Evolutionary conservation across 495 filamentous ascomycete genomes (phyloP), one percentile per base, ranked within the genome.

Genomic region (Aspergillus steynii): DNA sequence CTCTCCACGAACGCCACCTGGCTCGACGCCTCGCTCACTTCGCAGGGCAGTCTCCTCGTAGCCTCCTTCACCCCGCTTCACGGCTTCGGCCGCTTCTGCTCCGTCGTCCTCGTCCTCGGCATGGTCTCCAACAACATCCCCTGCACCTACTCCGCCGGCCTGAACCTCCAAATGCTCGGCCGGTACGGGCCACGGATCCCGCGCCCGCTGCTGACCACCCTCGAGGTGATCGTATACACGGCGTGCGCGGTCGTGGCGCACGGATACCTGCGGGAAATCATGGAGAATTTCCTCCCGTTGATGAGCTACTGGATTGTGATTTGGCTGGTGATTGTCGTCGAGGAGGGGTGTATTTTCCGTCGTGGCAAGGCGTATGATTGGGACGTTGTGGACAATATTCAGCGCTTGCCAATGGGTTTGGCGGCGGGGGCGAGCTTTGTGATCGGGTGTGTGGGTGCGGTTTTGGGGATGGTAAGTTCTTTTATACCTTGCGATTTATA

Each of bases 101-200:
- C 80, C 4, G 84, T 89, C 2, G 62, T 91, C 4, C 75, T 88
- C 26, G 83, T 86, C 0, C 70, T 91, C 4, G 87, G 88, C 1
- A 69, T 88, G 2, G 82, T 90, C 50, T 78, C 85, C 3, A 91
- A 91, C 65, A 82, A 84, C 47, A 80, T 90, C 49, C 80, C 87
- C 0, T 82, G 86, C 0, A 84, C 83, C 7, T 90, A 89, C 71
- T 83, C 82, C 12, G 78, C 80, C 25, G 84, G 83, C 3, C 76
- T 90, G 34, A 83, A 87, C 34, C 84, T 82, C 64, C 83, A 86
- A 55, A 78, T 82, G 31, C 1, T 91, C 89, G 83, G 83, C 10
- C 73, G 75, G 4, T 74, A 78, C 49, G 67, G 74, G 2, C 73
- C 76, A 20, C 59, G 61, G 1, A 67, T 86, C 0, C 83, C 84